Base-by-base conservation (phyloP, 2,329 filamentous ascomycete species). In the Scedosporium minutisporum region DNA sequence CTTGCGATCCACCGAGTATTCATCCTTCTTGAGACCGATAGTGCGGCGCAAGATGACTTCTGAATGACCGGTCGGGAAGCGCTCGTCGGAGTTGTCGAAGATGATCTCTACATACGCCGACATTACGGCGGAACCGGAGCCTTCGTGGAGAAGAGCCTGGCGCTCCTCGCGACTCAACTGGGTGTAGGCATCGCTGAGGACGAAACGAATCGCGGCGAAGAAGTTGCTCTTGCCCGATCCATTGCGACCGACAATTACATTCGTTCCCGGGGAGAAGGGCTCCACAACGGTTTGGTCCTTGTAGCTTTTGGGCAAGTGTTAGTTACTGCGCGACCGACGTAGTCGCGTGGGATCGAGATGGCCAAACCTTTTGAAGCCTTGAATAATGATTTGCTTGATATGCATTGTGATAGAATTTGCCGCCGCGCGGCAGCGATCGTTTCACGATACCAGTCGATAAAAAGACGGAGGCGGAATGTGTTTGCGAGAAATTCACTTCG, bases 371-470 rank as follows among this genome's bases (percentile, higher is more conserved):
- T 99, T 99, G 80, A 99, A 99, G 86, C 95, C 95, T 77, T 99
- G 95, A 74, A 99, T 97, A 76, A 97, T 97, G 76, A 97, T 97
- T 80, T 99, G 95, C 77, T 99, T 99, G 84, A 99, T 97, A 81
- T 96, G 95, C 93, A 97, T 96, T 73, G 70, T 81, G 75, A 71
- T 68, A 68, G 71, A 55, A 51, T 62, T 58, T 62, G 65, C 44
- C 60, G 60, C 60, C 60, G 16, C 46, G 60, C 60, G 60, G 60
- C 60, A 61, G 60, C 60, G 21, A 29, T 38, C 33, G n/a, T 29
- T 51, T 61, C 59, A 44, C 59, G 48, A 61, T 61, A 61, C 60
- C 60, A 61, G 48, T 57, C 46, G 29, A 61, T 61, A 23, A 51
- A 33, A 25, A 21, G 33, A 57, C 12, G 51, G 51, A 27, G 16